phyloP scores from a whole-genome alignment of 1,139 yeast species.

The Pichia sp. region DNA sequence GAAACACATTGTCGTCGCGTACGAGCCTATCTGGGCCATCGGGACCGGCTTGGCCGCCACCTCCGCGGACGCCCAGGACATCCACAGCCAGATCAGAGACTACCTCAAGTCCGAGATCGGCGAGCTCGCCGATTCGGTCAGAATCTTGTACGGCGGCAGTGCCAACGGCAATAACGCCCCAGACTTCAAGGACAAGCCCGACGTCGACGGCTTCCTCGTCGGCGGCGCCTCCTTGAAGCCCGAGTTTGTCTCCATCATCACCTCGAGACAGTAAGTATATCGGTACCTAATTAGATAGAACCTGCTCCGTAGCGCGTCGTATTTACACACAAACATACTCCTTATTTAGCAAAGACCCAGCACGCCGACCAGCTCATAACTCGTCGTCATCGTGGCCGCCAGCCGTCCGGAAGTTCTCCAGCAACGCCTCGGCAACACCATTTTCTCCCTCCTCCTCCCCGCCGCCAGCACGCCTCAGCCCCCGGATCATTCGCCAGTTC shows the following conservation, averaged over 20 bases:
- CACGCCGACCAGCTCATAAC: not conserved
- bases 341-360: not conserved
- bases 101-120: constrained; percentile 78
- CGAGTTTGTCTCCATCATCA: constrained; percentile 92
- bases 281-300: not conserved
- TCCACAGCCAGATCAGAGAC: constrained; percentile 84
- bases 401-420: not conserved
- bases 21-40: constrained; percentile 99
- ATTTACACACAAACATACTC: too few relatives aligned
- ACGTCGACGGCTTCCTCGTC: constrained; percentile 97
- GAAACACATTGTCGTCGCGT: constrained; percentile 90
- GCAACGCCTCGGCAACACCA: too few relatives aligned
- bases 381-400: not conserved
- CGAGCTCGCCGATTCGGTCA: constrained; percentile 68
- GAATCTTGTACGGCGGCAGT: constrained; percentile 98
- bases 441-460: not conserved
- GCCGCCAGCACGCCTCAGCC: not conserved
- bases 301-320: not conserved
- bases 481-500: constrained; percentile 2
- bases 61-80: constrained; percentile 93
- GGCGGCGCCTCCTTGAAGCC: constrained; percentile 99
- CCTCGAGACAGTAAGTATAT: constrained; percentile 66
- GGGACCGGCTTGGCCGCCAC: constrained; percentile 99
- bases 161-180: constrained; percentile 93
- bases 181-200: constrained; percentile 85